Evolutionary conservation across 2,329 filamentous ascomycete species (phyloP).

Genomic region (Talaromyces sp.): DNA sequence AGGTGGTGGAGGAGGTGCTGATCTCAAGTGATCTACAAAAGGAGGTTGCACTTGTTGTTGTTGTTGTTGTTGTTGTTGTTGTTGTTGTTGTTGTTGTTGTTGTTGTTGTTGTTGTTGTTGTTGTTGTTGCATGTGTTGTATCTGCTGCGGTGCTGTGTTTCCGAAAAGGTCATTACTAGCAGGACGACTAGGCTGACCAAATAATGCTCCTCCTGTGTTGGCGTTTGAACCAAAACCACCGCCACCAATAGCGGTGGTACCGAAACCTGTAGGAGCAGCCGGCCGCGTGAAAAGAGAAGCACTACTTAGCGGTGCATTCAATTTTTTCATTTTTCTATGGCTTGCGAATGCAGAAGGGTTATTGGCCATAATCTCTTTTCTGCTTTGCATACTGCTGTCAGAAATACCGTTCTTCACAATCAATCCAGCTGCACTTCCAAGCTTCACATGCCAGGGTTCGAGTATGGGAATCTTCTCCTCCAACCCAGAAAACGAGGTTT

Average conservation of each 20-base stretch:
- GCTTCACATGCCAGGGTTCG: constrained; percentile 55
- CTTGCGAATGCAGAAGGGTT: not conserved
- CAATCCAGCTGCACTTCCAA: constrained; percentile 35
- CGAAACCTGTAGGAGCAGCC: not conserved
- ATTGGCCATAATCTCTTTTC: constrained; percentile 12
- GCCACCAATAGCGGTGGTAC: not conserved
- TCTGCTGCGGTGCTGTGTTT: not conserved
- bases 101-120: not conserved
- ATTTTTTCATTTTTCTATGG: not conserved
- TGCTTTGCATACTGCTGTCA: constrained; percentile 19
- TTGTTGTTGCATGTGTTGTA: not conserved
- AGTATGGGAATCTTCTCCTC: constrained; percentile 55
- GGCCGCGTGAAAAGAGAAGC: no score
- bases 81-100: no score
- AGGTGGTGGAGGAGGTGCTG: not conserved
- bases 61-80: no score
- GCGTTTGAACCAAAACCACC: not conserved
- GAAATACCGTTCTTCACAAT: constrained; percentile 22
- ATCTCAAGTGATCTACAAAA: not conserved
- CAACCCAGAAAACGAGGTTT: constrained; percentile 56
- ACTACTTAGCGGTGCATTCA: no score
- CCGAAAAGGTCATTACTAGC: not conserved
- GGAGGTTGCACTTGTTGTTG: constrained; percentile 1
- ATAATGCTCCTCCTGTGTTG: not conserved
- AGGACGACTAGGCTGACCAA: not conserved